Conservation (phyloP, 441 rosid genomes). For the Euphorbia schlechtendalii region DNA sequence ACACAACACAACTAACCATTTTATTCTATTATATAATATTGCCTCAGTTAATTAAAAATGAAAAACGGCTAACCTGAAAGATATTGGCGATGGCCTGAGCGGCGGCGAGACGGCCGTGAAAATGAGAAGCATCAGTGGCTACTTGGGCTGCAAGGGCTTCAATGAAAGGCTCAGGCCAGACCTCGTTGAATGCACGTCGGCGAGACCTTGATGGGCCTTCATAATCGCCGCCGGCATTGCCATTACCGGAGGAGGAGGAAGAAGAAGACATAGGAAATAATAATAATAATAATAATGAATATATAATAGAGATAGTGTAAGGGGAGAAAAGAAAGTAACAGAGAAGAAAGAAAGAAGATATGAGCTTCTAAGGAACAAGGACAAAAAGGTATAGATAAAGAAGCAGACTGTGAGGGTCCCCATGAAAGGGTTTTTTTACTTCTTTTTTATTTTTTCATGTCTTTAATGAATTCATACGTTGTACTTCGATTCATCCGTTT, state of each 20-base stretch:
- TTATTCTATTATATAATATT: no score
- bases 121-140: constrained; percentile 54
- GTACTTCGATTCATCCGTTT: no score
- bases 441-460: not conserved
- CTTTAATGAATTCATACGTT: not conserved
- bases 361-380: constrained; percentile 38
- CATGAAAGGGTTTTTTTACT: constrained; percentile 11
- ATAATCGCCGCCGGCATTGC: constrained; percentile 30
- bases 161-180: constrained; percentile 90
- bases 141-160: constrained; percentile 78
- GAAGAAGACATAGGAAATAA: constrained; percentile 56
- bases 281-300: constrained; percentile 13
- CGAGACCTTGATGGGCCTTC: constrained; percentile 70
- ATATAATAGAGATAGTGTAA: not conserved
- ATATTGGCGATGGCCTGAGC: constrained; percentile 73
- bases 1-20: not conserved
- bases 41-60: no score
- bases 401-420: constrained; percentile 58
- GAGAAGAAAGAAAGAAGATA: constrained; percentile 18
- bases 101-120: constrained; percentile 57
- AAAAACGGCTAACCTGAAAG: constrained; percentile 37
- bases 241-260: constrained; percentile 32
- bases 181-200: constrained; percentile 49
- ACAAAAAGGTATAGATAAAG: constrained; percentile 71
- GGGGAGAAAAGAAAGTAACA: constrained; percentile 19